Percentiles rank a stretch among this genome's conserved stretches.
These are phyloP conservation scores for Talaromyces proteolyticus DNA, from an alignment of 495 filamentous ascomycete species.

Conservation along the genomic window DNA sequence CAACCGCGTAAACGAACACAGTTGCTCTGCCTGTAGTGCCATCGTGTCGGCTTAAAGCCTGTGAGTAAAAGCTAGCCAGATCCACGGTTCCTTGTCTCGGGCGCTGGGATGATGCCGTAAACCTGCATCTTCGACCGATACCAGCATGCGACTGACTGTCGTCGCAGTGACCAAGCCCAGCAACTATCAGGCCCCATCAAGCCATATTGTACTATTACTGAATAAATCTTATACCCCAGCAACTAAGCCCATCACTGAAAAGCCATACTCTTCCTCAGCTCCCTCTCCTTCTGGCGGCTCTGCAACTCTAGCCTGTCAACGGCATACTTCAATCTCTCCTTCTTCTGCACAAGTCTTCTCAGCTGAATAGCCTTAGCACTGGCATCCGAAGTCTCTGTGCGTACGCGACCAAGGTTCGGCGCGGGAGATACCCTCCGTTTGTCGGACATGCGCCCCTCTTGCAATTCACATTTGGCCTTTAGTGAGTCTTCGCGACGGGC, in stretches of 20 bases:
- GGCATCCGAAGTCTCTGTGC: slow-evolving; percentile 17
- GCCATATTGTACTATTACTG: no score
- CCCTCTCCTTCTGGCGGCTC: slow-evolving; percentile 59
- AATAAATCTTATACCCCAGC: no score
- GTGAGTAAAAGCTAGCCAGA: no score
- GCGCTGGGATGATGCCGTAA: no score
- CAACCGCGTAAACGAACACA: no score
- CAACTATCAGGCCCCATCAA: no score
- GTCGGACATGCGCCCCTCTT: slow-evolving; percentile 58
- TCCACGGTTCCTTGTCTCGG: no score
- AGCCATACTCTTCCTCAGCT: slow-evolving; percentile 77
- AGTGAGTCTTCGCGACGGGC: slow-evolving; percentile 63
- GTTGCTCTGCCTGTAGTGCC: no score
- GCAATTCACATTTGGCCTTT: slow-evolving; percentile 64
- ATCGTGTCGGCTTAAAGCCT: no score
- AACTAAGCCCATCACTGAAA: slow-evolving; percentile 20
- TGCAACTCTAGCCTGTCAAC: slow-evolving; percentile 69
- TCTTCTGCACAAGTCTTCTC: slow-evolving; percentile 64
- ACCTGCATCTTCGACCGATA: no score
- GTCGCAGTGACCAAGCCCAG: no score
- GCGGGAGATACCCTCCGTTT: slow-evolving; percentile 11
- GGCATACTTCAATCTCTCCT: slow-evolving; percentile 71
- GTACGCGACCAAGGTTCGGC: slow-evolving; percentile 12
- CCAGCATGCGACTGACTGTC: no score
- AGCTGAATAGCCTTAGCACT: slow-evolving; percentile 53